Percentiles rank a stretch among this genome's conserved stretches.
These are phyloP conservation scores for Yamadazyma triangularis DNA, from an alignment of 1,139 yeast genomes.

Conservation along the genomic window DNA sequence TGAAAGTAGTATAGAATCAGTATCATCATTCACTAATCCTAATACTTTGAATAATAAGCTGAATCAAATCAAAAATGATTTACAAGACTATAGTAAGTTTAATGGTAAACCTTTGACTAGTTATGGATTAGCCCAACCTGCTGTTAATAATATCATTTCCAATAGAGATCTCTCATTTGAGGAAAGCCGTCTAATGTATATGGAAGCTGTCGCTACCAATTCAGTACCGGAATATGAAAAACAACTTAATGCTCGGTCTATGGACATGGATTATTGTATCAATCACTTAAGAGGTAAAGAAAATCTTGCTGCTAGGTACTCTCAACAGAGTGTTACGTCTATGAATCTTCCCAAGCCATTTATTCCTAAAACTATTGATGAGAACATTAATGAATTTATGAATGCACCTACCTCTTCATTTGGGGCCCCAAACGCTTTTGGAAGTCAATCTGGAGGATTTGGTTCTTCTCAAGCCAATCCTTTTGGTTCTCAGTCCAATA, in stretches of 20 bases:
- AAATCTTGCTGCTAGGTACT: slow-evolving; percentile 51
- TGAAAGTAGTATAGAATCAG: slow-evolving; percentile 4
- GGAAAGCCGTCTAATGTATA: slow-evolving; percentile 47
- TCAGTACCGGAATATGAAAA: slow-evolving; percentile 33
- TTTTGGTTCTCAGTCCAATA: too few species aligned
- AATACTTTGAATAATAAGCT: slow-evolving; percentile 9
- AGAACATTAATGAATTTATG: slow-evolving; percentile 14
- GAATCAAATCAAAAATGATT: slow-evolving; percentile 10
- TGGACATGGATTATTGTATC: slow-evolving; percentile 46
- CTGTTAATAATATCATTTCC: slow-evolving; percentile 34
- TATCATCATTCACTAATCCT: slow-evolving; percentile 9
- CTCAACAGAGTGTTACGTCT: slow-evolving; percentile 44
- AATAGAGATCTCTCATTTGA: slow-evolving; percentile 57
- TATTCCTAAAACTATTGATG: slow-evolving; percentile 28
- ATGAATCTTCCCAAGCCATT: slow-evolving; percentile 30
- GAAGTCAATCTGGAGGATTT: slow-evolving; percentile 1
- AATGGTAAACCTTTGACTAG: slow-evolving; percentile 19
- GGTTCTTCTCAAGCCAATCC: slow-evolving; percentile 4
- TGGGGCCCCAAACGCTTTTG: neutral
- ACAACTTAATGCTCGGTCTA: slow-evolving; percentile 34
- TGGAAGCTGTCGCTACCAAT: slow-evolving; percentile 37
- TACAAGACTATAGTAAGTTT: slow-evolving; percentile 9
- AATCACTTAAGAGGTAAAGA: slow-evolving; percentile 34
- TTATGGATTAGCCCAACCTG: slow-evolving; percentile 24
- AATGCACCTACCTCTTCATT: slow-evolving; percentile 5